These are phyloP conservation scores for Trichoderma atrobrunneum DNA, from an alignment of 2,329 filamentous ascomycete species.

Conservation along the genomic window DNA sequence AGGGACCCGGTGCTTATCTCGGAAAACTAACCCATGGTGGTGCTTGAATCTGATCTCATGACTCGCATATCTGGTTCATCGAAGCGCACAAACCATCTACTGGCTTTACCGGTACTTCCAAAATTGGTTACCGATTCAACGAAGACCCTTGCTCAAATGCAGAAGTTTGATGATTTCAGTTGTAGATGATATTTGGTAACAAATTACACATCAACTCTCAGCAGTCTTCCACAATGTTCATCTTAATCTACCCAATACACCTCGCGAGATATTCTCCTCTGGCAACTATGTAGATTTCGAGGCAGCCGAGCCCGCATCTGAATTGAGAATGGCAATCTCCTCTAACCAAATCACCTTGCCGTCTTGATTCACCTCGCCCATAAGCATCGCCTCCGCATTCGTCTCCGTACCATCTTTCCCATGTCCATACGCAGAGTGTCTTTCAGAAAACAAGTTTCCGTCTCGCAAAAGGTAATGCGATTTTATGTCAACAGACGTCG, in stretches of 20 bases:
- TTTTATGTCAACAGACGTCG: not conserved
- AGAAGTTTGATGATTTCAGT: not conserved
- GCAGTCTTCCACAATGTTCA: not conserved
- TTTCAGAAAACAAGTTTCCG: constrained; percentile 16
- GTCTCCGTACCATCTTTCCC: not conserved
- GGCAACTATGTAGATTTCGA: not conserved
- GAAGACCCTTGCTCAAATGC: not conserved
- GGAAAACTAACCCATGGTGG: not conserved
- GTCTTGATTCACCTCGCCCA: constrained; percentile 2
- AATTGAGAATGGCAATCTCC: not conserved
- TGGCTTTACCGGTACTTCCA: not conserved
- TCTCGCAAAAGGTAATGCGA: not conserved
- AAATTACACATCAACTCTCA: rapidly evolving
- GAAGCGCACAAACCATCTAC: not conserved
- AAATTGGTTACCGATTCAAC: not conserved
- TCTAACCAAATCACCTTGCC: not conserved
- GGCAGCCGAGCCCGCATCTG: not conserved
- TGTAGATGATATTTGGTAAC: not conserved
- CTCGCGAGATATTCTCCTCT: not conserved
- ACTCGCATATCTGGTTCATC: not conserved
- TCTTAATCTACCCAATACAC: not conserved
- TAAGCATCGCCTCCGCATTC: not conserved
- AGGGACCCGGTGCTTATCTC: not conserved
- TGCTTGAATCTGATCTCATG: not conserved
- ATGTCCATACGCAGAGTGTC: not conserved